Conservation (phyloP, 352 stramenopile species). For the Peronospora farinosa region DNA sequence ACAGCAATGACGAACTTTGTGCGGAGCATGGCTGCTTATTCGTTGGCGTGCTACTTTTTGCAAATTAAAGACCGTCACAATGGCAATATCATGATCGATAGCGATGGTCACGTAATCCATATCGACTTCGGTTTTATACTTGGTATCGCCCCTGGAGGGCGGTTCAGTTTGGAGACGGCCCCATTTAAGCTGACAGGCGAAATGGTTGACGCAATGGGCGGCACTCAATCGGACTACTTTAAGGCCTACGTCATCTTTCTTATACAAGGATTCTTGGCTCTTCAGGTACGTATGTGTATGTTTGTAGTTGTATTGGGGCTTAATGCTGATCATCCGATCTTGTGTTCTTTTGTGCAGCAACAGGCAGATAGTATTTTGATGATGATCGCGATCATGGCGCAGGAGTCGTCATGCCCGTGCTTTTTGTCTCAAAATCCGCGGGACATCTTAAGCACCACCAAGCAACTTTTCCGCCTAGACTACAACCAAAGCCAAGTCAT, state of each 20-base stretch:
- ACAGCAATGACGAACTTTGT: slow-evolving; percentile 96
- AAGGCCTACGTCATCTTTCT: slow-evolving; percentile 96
- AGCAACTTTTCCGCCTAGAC: slow-evolving; percentile 74
- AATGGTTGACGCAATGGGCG: slow-evolving; percentile 96
- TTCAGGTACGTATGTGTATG: slow-evolving; percentile 62
- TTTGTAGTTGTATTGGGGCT: background rate
- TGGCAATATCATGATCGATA: slow-evolving; percentile 99
- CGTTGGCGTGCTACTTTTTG: slow-evolving; percentile 95
- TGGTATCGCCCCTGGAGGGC: slow-evolving; percentile 90
- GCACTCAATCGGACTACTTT: slow-evolving; percentile 87
- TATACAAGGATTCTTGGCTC: slow-evolving; percentile 94
- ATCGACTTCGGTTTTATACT: slow-evolving; percentile 99
- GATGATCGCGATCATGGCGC: slow-evolving; percentile 95
- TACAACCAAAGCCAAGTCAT: slow-evolving; percentile 84
- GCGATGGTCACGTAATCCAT: slow-evolving; percentile 94
- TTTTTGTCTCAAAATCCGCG: slow-evolving; percentile 84
- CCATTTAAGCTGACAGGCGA: slow-evolving; percentile 98
- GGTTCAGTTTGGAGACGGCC: slow-evolving; percentile 94
- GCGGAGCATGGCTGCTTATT: slow-evolving; percentile 96
- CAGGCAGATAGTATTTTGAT: slow-evolving; percentile 91
- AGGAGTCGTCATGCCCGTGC: slow-evolving; percentile 93
- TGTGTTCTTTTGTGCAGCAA: slow-evolving; percentile 38
- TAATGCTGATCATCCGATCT: slow-evolving; percentile 10
- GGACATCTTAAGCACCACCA: slow-evolving; percentile 68
- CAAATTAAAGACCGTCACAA: slow-evolving; percentile 99